phyloP scores from a whole-genome alignment of 2,329 filamentous ascomycete genomes.

The Aspergillus sp. region DNA sequence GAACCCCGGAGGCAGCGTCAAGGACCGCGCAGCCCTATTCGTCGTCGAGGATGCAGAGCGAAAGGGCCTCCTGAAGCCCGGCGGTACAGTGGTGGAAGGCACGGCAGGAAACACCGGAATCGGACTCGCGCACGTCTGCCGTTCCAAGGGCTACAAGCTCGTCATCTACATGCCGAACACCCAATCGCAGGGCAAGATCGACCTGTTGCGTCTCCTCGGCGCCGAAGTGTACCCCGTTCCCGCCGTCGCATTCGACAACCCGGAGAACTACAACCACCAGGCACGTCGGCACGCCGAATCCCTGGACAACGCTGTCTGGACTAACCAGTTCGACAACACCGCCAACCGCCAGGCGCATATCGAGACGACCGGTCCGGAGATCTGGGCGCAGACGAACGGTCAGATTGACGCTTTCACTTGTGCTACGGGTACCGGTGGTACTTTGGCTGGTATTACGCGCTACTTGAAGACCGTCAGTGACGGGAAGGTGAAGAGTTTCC shows the following conservation, averaged over 20 bases:
- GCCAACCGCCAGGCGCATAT: conserved; percentile 93
- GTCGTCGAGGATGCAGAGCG: conserved; percentile 94
- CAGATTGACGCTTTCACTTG: conserved; percentile 93
- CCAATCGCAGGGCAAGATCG: conserved; percentile 96
- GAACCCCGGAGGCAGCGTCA: conserved; percentile 94
- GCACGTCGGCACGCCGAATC: conserved; percentile 84
- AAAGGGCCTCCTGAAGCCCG: conserved; percentile 75
- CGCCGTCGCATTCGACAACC: conserved; percentile 92
- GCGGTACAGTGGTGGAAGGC: conserved; percentile 94
- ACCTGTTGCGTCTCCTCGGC: conserved; percentile 83
- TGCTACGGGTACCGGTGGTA: conserved; percentile 89
- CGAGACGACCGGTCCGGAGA: conserved; percentile 95
- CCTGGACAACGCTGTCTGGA: conserved; percentile 91
- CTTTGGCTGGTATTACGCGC: conserved; percentile 82
- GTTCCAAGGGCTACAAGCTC: conserved; percentile 85
- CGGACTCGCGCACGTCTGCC: conserved; percentile 93
- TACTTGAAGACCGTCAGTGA: conserved; percentile 82
- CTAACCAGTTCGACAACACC: conserved; percentile 97
- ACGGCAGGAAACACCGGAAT: conserved; percentile 98
- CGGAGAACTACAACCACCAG: conserved; percentile 97
- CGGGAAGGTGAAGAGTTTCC: conserved; percentile 79
- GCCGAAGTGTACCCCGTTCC: conserved; percentile 96
- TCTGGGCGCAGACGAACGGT: conserved; percentile 88
- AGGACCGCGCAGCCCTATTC: conserved; percentile 93
- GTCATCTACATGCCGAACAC: conserved; percentile 99